Conservation (phyloP, 2,329 filamentous ascomycete genomes). For the Penicillium sp. region DNA sequence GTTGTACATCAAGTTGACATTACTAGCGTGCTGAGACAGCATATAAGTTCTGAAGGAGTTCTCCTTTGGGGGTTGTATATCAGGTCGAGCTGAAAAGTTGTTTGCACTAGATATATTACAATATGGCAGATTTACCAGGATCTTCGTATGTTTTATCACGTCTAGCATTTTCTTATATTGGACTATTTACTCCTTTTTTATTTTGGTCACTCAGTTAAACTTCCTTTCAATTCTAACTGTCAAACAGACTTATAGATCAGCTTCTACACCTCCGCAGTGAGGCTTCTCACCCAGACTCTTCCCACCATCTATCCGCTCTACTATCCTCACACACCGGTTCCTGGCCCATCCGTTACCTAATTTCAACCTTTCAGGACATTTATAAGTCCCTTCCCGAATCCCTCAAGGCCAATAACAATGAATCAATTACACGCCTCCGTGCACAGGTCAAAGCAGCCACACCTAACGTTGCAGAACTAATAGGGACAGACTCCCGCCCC, state of each 20-base stretch:
- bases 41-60: not conserved
- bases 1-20: not conserved
- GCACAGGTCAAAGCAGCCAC: constrained; percentile 13
- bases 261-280: constrained; percentile 12
- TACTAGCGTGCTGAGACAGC: not conserved
- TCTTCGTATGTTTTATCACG: constrained; percentile 2
- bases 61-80: not conserved
- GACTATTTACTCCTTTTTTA: not conserved
- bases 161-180: not conserved
- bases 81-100: not conserved
- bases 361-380: constrained; percentile 15
- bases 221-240: constrained; percentile 4
- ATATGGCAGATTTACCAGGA: constrained; percentile 3
- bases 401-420: constrained; percentile 14
- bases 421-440: constrained; percentile 5
- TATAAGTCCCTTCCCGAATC: constrained; percentile 16
- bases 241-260: constrained; percentile 12
- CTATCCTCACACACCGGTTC: constrained; percentile 11
- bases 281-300: constrained; percentile 12
- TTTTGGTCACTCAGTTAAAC: not conserved
- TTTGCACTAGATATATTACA: not conserved
- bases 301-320: constrained; percentile 10
- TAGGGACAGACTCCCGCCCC: constrained; percentile 15
- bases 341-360: constrained; percentile 13
- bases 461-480: constrained; percentile 7